A percentile compares a stretch with the other conserved stretches of the same genome.
Evolutionary conservation across 495 filamentous ascomycete species (phyloP).

Genomic region (Penicillium diatomitis): DNA sequence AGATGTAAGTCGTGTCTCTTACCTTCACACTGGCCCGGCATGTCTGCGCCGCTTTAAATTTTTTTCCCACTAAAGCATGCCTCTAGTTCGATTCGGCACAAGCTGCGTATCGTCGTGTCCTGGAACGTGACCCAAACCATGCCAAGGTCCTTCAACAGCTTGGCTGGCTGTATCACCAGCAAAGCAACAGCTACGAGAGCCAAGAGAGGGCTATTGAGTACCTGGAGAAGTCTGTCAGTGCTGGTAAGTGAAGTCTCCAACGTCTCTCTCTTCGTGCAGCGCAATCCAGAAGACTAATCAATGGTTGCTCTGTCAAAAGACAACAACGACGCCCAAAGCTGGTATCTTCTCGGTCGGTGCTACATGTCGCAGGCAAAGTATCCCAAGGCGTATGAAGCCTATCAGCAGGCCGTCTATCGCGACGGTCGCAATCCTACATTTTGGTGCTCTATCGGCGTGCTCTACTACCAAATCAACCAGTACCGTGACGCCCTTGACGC

Average conservation of each 20-base stretch:
- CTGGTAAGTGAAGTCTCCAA: slow-evolving; percentile 49
- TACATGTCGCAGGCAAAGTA: slow-evolving; percentile 99
- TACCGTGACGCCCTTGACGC: slow-evolving; percentile 97
- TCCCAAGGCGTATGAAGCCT: slow-evolving; percentile 97
- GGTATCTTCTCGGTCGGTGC: slow-evolving; percentile 95
- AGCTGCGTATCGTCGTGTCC: slow-evolving; percentile 80
- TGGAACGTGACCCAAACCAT: slow-evolving; percentile 91
- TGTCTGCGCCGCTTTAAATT: too few species aligned
- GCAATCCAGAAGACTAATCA: too few species aligned
- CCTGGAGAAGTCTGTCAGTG: slow-evolving; percentile 90
- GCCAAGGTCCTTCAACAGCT: slow-evolving; percentile 98
- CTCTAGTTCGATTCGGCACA: slow-evolving; percentile 85
- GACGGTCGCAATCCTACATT: slow-evolving; percentile 98
- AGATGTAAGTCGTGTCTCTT: slow-evolving; percentile 57
- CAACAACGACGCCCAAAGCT: slow-evolving; percentile 91
- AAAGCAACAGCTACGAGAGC: slow-evolving; percentile 77
- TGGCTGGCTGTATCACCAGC: slow-evolving; percentile 95
- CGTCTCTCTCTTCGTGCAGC: not conserved
- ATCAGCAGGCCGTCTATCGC: slow-evolving; percentile 97
- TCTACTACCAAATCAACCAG: slow-evolving; percentile 99
- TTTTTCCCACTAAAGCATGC: not conserved
- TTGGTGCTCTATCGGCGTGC: slow-evolving; percentile 98
- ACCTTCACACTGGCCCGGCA: too few species aligned
- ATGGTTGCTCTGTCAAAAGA: slow-evolving; percentile 30
- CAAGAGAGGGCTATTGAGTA: slow-evolving; percentile 97